These are phyloP conservation scores for Suhomyces emberorum DNA, from an alignment of 805 yeast species.

Conservation along the genomic window DNA sequence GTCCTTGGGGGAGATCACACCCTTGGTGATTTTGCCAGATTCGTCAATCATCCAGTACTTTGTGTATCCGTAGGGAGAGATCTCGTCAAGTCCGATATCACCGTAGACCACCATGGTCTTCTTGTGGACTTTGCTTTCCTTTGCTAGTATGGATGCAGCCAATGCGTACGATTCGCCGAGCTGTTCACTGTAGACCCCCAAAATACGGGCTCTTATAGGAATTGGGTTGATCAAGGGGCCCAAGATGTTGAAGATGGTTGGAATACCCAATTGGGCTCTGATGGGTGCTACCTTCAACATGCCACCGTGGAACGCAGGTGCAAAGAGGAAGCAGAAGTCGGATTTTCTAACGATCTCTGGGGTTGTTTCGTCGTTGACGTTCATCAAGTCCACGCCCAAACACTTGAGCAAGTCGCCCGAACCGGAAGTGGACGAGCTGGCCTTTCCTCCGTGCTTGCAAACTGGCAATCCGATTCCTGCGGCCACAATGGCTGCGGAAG, in stretches of 20 bases:
- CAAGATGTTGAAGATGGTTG: conserved; percentile 88
- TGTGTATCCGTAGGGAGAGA: conserved; percentile 83
- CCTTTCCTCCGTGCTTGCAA: conserved; percentile 97
- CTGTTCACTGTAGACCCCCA: conserved; percentile 82
- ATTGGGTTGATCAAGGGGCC: conserved; percentile 96
- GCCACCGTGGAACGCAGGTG: conserved; percentile 92
- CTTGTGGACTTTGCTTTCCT: conserved; percentile 40
- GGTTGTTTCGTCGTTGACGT: conserved; percentile 61
- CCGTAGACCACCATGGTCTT: conserved; percentile 91
- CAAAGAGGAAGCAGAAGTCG: conserved; percentile 70
- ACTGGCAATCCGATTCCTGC: conserved; percentile 83
- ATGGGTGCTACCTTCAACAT: conserved; percentile 79
- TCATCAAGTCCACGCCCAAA: conserved; percentile 78
- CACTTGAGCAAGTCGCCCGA: conserved; percentile 83
- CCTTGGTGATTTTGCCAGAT: conserved; percentile 40
- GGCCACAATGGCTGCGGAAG: conserved; percentile 90
- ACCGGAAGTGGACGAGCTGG: conserved; percentile 89
- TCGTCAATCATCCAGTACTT: conserved; percentile 68
- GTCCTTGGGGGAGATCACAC: conserved; percentile 62
- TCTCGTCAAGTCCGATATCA: conserved; percentile 86
- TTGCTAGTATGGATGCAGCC: conserved; percentile 66
- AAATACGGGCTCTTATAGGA: conserved; percentile 69
- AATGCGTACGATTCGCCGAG: conserved; percentile 83
- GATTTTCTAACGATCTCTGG: conserved; percentile 52
- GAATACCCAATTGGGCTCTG: conserved; percentile 79